These are phyloP conservation scores for Aureobasidium sp. DNA, from an alignment of 2,329 filamentous ascomycete species.

Conservation along the genomic window DNA sequence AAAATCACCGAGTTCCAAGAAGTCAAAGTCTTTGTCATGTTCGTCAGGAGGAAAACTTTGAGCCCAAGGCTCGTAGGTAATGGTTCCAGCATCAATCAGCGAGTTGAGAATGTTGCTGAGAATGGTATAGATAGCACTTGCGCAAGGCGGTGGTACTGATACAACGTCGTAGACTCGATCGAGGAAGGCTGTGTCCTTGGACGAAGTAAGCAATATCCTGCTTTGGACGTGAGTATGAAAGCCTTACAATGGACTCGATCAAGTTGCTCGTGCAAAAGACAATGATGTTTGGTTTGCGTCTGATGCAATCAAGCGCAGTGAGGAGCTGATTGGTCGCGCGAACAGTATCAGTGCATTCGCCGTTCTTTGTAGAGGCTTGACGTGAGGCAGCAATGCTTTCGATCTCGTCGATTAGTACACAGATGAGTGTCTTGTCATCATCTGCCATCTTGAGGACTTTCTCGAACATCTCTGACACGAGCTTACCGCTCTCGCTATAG, in stretches of 20 bases:
- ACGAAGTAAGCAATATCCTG: not conserved
- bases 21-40: not conserved
- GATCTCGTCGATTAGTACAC: constrained; percentile 45
- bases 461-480: constrained; percentile 38
- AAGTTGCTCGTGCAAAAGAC: constrained; percentile 47
- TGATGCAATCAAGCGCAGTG: constrained; percentile 41
- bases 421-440: constrained; percentile 36
- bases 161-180: constrained; percentile 45
- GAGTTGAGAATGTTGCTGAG: constrained; percentile 43
- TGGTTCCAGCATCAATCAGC: constrained; percentile 33
- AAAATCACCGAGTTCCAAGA: no score
- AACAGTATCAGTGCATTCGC: constrained; percentile 9
- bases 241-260: constrained; percentile 20
- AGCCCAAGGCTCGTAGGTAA: constrained; percentile 19
- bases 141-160: constrained; percentile 35
- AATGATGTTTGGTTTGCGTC: constrained; percentile 38
- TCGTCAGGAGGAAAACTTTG: not conserved
- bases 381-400: constrained; percentile 43
- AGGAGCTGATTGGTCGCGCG: constrained; percentile 45
- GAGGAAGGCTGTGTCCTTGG: constrained; percentile 39
- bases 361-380: constrained; percentile 23
- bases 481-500: constrained; percentile 42
- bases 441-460: constrained; percentile 31
- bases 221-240: not conserved
- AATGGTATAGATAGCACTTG: constrained; percentile 41